Evolutionary conservation across 2,329 filamentous ascomycete species (phyloP).

Genomic region (Fusarium illudens): DNA sequence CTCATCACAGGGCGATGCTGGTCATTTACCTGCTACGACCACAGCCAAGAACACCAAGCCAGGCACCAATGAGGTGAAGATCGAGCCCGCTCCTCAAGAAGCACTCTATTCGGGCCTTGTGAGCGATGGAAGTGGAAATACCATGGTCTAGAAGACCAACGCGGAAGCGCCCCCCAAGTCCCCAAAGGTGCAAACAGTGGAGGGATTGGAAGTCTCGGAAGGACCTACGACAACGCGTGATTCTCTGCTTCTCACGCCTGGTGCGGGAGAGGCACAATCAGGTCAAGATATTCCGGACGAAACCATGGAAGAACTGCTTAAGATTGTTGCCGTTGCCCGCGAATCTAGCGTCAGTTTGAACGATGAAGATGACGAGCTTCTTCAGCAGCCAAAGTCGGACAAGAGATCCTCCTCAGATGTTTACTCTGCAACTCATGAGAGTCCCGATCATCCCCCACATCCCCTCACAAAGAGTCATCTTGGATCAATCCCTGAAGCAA

Average conservation of each 20-base stretch:
- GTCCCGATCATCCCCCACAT: conserved; percentile 2
- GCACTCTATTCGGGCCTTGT: conserved; percentile 18
- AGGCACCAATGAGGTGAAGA: background rate
- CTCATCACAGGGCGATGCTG: background rate
- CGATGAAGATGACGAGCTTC: background rate
- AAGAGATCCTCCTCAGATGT: background rate
- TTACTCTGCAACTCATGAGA: background rate
- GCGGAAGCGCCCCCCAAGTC: conserved; percentile 1
- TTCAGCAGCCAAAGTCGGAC: background rate
- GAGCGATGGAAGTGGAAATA: conserved; percentile 9
- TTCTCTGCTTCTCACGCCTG: background rate
- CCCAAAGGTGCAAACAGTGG: background rate
- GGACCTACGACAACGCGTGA: background rate
- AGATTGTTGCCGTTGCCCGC: background rate
- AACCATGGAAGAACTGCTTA: background rate
- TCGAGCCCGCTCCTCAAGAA: background rate
- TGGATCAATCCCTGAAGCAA: conserved; percentile 15
- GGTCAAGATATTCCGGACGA: background rate
- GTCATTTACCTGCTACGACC: background rate
- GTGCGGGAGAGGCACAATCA: background rate
- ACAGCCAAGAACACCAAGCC: background rate
- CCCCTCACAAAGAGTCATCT: conserved; percentile 21
- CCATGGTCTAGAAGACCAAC: conserved; percentile 26
- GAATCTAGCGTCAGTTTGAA: background rate
- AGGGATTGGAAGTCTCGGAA: background rate